Conservation (phyloP, 805 yeast species). For the Sporopachydermia quercuum region DNA sequence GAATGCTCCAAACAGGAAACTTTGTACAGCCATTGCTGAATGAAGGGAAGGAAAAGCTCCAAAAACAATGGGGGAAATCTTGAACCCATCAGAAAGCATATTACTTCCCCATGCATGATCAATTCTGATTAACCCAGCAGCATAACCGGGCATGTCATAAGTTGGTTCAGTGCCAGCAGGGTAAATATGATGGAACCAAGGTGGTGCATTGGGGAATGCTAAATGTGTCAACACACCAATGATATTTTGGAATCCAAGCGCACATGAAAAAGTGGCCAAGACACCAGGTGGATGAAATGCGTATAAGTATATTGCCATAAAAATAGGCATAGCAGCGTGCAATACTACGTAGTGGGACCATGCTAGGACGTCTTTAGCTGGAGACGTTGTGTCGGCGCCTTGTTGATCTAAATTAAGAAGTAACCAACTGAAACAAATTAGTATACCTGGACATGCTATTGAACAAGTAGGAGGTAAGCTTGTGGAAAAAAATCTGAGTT, state of each 20-base stretch:
- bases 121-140: constrained; percentile 57
- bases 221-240: constrained; percentile 47
- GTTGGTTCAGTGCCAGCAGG: constrained; percentile 31
- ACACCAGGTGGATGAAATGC: constrained; percentile 57
- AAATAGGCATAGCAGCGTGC: constrained; percentile 45
- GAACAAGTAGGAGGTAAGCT: constrained; percentile 4
- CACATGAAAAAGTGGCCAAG: constrained; percentile 33
- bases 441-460: constrained; percentile 22
- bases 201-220: constrained; percentile 56
- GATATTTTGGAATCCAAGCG: constrained; percentile 46
- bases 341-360: constrained; percentile 49
- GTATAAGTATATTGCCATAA: constrained; percentile 48
- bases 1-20: constrained; percentile 27
- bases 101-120: constrained; percentile 50
- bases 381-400: constrained; percentile 23
- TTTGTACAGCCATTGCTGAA: constrained; percentile 47
- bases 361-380: constrained; percentile 36
- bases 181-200: constrained; percentile 52
- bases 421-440: constrained; percentile 32
- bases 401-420: constrained; percentile 30
- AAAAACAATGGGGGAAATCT: constrained; percentile 53
- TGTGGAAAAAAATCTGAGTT: constrained; percentile 5
- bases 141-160: constrained; percentile 52
- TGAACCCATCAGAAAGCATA: constrained; percentile 45
- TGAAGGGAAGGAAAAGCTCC: constrained; percentile 53